Percentiles rank a stretch among this genome's conserved stretches.
These are phyloP conservation scores for Pichia inconspicua DNA, from an alignment of 1,139 yeast species.

Conservation along the genomic window DNA sequence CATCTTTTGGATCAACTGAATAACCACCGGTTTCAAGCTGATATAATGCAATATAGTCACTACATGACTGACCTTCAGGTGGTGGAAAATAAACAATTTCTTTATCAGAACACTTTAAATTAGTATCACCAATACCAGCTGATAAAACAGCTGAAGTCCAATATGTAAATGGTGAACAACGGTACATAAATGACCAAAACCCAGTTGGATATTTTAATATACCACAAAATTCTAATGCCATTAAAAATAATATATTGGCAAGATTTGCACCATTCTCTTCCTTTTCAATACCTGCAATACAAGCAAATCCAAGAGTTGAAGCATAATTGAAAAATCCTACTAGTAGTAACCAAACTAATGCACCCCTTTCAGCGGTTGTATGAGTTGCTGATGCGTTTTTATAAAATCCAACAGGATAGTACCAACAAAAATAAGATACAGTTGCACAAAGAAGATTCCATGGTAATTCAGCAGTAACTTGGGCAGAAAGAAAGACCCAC, in stretches of 20 bases:
- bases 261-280: constrained; percentile 39
- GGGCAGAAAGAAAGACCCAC: constrained; percentile 49
- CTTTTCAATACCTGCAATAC: constrained; percentile 34
- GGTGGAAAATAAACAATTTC: constrained; percentile 46
- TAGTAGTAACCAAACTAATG: constrained; percentile 50
- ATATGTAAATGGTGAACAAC: constrained; percentile 48
- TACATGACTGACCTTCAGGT: constrained; percentile 41
- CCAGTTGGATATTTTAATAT: constrained; percentile 45
- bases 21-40: constrained; percentile 37
- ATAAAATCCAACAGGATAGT: constrained; percentile 72
- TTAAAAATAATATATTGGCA: constrained; percentile 38
- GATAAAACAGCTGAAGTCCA: constrained; percentile 41
- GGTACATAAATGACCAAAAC: constrained; percentile 54
- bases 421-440: constrained; percentile 63
- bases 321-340: constrained; percentile 30
- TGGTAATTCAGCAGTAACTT: constrained; percentile 67
- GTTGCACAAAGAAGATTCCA: constrained; percentile 65
- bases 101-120: constrained; percentile 36
- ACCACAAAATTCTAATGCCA: constrained; percentile 52
- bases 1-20: constrained; percentile 34
- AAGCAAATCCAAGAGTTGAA: constrained; percentile 35
- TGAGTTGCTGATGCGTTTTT: constrained; percentile 50
- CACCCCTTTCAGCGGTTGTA: constrained; percentile 52
- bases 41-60: constrained; percentile 33
- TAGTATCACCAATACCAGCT: constrained; percentile 35